These are phyloP conservation scores for Lactarius sp. DNA, from an alignment of 768 basidiomycete genomes.

Conservation along the genomic window DNA sequence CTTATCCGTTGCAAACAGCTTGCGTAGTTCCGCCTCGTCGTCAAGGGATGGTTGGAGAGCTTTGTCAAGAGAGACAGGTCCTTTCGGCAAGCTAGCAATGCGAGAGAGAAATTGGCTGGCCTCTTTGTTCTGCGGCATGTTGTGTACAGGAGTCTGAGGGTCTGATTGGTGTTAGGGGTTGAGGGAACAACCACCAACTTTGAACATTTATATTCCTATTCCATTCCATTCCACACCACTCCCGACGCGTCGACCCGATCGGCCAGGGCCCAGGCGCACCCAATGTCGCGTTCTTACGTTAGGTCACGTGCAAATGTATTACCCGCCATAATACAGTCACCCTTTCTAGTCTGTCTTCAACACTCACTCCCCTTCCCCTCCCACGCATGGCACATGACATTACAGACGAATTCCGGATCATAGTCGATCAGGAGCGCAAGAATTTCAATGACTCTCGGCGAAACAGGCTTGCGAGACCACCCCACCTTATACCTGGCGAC, in stretches of 20 bases:
- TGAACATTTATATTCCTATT: too few species aligned
- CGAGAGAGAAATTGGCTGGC: slow-evolving; percentile 30
- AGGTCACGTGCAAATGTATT: slow-evolving; percentile 5
- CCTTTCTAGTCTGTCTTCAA: background rate
- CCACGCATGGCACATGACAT: slow-evolving; percentile 13
- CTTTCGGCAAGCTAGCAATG: slow-evolving; percentile 27
- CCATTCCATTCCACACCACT: background rate
- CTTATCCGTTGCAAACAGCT: slow-evolving; percentile 52
- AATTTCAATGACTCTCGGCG: slow-evolving; percentile 1
- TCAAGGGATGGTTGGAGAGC: slow-evolving; percentile 51
- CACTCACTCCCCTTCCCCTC: background rate
- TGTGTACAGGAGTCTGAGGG: background rate
- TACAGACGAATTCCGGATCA: slow-evolving; percentile 13
- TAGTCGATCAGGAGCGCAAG: slow-evolving; percentile 18
- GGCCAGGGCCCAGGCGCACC: too few species aligned
- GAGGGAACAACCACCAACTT: background rate
- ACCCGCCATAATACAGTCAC: background rate
- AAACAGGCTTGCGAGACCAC: background rate
- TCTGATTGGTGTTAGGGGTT: too few species aligned
- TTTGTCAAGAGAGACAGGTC: slow-evolving; percentile 38
- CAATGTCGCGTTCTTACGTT: background rate
- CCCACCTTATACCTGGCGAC: slow-evolving; percentile 18
- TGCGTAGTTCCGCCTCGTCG: slow-evolving; percentile 51
- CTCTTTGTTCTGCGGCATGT: slow-evolving; percentile 32
- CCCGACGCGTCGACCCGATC: too few species aligned